Conservation (phyloP, 2,329 filamentous ascomycete genomes). For the Colletotrichum cuscutae region DNA sequence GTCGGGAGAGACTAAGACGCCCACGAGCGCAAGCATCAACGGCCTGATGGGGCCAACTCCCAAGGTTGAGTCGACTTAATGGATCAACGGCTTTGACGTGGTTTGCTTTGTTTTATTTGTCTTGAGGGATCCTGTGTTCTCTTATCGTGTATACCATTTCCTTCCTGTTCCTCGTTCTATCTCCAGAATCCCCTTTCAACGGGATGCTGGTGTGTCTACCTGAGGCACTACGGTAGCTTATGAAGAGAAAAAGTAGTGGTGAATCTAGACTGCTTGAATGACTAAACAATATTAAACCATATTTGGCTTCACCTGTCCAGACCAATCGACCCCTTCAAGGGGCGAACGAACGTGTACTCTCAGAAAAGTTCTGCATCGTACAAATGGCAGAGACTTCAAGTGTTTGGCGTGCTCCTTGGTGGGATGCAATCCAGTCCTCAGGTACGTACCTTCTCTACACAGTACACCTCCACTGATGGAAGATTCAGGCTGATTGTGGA, state of each 20-base stretch:
- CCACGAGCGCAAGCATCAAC: slow-evolving; percentile 59
- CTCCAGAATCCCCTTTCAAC: slow-evolving; percentile 3
- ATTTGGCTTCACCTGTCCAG: neutral
- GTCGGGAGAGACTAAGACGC: slow-evolving; percentile 64
- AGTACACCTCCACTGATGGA: too few relatives aligned
- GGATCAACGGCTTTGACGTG: slow-evolving; percentile 23
- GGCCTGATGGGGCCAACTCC: slow-evolving; percentile 56
- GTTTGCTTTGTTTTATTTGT: slow-evolving; percentile 29
- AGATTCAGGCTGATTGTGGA: neutral
- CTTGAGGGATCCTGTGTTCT: slow-evolving; percentile 16
- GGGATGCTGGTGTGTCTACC: slow-evolving; percentile 6
- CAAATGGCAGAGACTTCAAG: neutral
- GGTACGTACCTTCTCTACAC: neutral
- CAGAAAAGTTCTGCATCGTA: neutral
- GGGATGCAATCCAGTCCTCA: neutral
- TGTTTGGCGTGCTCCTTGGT: neutral
- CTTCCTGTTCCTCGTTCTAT: slow-evolving; percentile 15
- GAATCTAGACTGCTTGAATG: neutral
- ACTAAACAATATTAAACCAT: neutral
- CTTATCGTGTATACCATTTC: slow-evolving; percentile 37
- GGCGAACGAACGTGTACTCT: neutral
- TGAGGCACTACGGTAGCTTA: slow-evolving; percentile 29
- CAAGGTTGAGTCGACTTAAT: slow-evolving; percentile 56
- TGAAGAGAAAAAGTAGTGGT: slow-evolving; percentile 22
- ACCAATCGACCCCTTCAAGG: neutral